Evolutionary conservation across 495 filamentous ascomycete species (phyloP).

Genomic region (Penicillium paradoxum): DNA sequence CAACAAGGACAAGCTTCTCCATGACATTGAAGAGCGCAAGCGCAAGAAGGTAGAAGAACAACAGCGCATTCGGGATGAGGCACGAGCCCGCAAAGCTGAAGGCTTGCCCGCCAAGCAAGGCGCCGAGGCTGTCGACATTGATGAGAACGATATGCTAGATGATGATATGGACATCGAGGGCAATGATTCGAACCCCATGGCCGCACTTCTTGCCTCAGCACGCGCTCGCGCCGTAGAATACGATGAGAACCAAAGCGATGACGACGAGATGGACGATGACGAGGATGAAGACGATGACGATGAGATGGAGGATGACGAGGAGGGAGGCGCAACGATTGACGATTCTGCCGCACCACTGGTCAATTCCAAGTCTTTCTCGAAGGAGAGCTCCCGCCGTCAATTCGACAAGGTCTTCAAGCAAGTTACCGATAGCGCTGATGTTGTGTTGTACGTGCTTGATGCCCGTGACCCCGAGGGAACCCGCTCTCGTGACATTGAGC

Average conservation of each 20-base stretch:
- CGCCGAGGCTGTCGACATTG: constrained; percentile 36
- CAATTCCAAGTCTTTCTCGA: constrained; percentile 31
- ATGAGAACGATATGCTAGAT: constrained; percentile 46
- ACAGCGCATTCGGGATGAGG: constrained; percentile 61
- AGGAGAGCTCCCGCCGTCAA: constrained; percentile 74
- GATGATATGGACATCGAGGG: constrained; percentile 52
- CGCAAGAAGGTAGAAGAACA: constrained; percentile 75
- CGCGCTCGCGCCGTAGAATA: constrained; percentile 79
- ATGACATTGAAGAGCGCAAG: constrained; percentile 88
- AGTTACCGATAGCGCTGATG: constrained; percentile 84
- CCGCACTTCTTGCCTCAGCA: constrained; percentile 87
- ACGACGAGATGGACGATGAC: constrained; percentile 55
- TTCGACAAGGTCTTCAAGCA: constrained; percentile 97
- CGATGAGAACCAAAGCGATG: constrained; percentile 56
- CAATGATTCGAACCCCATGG: constrained; percentile 79
- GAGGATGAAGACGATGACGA: constrained; percentile 46
- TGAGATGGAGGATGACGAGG: constrained; percentile 44
- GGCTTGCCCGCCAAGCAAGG: constrained; percentile 29
- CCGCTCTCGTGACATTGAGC: constrained; percentile 83
- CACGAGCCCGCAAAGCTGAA: constrained; percentile 56
- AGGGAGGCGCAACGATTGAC: constrained; percentile 25
- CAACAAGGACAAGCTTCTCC: constrained; percentile 90
- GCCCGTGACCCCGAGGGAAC: constrained; percentile 90
- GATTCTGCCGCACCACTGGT: constrained; percentile 26
- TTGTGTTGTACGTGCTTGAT: constrained; percentile 91